phyloP scores from a whole-genome alignment of 768 basidiomycete genomes.

The Boletus patriciae region DNA sequence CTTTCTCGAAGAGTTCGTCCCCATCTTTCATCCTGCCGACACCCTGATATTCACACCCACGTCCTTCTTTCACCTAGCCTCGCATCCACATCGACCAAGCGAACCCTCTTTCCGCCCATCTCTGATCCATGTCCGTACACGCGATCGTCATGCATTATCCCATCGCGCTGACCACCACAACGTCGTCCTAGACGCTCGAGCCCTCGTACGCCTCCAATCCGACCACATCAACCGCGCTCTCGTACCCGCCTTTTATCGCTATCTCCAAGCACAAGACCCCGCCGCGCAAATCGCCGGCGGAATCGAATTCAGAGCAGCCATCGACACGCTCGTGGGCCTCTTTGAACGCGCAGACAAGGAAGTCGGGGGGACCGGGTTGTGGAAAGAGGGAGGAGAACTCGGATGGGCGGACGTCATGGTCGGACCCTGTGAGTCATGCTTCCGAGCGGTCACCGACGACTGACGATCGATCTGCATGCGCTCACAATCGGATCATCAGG shows the following conservation, averaged over 20 bases:
- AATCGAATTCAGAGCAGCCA: conserved; percentile 52
- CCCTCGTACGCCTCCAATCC: conserved; percentile 63
- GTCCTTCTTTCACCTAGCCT: conserved; percentile 36
- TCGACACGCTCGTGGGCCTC: conserved; percentile 52
- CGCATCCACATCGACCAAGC: conserved; percentile 46
- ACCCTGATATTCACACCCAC: not conserved
- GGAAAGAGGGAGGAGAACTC: conserved; percentile 56
- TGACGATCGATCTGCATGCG: not conserved
- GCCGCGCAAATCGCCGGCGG: conserved; percentile 50
- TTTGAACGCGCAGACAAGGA: conserved; percentile 53
- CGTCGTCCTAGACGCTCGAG: conserved; percentile 54
- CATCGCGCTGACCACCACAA: not conserved
- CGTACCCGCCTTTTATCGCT: conserved; percentile 74
- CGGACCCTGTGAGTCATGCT: conserved; percentile 58
- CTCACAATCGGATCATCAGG: conserved; percentile 39
- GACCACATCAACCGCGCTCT: conserved; percentile 66
- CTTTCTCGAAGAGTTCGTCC: conserved; percentile 70
- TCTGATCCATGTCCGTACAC: conserved; percentile 56
- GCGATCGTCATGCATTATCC: not conserved
- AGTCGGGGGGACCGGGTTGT: conserved; percentile 54
- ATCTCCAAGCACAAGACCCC: conserved; percentile 65
- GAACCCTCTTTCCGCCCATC: conserved; percentile 55
- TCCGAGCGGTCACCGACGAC: not conserved
- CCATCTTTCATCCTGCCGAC: not conserved
- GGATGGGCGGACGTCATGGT: conserved; percentile 59